Evolutionary conservation across 352 stramenopile genomes (phyloP).

Genomic region (Bremia lactucae): DNA sequence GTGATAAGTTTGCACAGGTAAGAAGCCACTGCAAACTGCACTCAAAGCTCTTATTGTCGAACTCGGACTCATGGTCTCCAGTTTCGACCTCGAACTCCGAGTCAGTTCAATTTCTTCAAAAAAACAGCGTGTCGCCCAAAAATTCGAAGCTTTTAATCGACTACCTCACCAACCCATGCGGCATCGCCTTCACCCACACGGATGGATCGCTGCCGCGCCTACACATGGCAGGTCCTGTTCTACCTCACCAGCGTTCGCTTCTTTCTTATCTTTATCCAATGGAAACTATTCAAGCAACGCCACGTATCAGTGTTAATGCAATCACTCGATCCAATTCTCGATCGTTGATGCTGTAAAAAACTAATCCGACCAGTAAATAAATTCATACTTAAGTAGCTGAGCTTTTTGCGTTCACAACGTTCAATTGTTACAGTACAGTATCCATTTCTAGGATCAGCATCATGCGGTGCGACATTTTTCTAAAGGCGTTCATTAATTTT

Average conservation of each 20-base stretch:
- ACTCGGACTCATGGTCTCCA: slow-evolving; percentile 14
- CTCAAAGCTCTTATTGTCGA: slow-evolving; percentile 42
- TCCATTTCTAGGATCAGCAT: no score
- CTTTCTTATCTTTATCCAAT: slow-evolving; percentile 23
- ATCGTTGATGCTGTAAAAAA: no score
- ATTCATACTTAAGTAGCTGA: no score
- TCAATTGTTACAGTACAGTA: no score
- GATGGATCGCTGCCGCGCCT: slow-evolving; percentile 2
- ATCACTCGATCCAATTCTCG: no score
- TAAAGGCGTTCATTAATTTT: no score
- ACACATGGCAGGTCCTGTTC: not conserved
- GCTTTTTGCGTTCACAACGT: no score
- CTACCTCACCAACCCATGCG: slow-evolving; percentile 36
- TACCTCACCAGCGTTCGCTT: slow-evolving; percentile 18
- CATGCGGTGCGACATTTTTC: no score
- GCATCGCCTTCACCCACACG: not conserved
- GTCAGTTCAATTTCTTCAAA: not conserved
- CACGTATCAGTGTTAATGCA: no score
- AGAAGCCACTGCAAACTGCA: slow-evolving; percentile 76
- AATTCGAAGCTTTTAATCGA: slow-evolving; percentile 39
- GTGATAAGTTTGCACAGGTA: slow-evolving; percentile 77
- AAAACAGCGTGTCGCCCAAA: slow-evolving; percentile 10
- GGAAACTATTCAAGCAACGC: no score
- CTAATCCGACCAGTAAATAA: no score
- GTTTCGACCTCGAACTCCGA: not conserved